Conservation (phyloP, 2,329 filamentous ascomycete genomes). For the Xylaria sp. region DNA sequence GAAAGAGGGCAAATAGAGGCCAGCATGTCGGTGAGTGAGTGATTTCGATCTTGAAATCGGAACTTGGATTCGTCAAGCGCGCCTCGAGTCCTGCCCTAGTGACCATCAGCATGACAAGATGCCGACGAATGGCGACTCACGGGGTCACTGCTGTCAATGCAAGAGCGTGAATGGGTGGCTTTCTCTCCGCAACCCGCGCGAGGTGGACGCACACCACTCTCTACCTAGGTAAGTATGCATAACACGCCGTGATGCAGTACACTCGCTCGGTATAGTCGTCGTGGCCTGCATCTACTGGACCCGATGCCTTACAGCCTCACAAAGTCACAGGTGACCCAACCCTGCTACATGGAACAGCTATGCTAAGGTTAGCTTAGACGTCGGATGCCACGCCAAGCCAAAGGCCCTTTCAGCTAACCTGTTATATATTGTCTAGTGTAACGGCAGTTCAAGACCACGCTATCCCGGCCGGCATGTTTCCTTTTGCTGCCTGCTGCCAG, state of each 20-base stretch:
- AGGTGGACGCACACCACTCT: neutral
- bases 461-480: conserved; percentile 10
- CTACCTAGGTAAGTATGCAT: neutral
- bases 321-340: neutral
- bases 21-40: conserved; percentile 3
- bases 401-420: neutral
- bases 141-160: neutral
- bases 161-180: conserved; percentile 12
- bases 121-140: conserved; percentile 20
- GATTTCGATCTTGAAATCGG: conserved; percentile 5
- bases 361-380: no score
- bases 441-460: neutral
- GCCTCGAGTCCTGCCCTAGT: conserved; percentile 8
- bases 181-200: neutral
- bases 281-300: conserved; percentile 3
- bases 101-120: conserved; percentile 2
- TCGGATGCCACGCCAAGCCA: conserved; percentile 7
- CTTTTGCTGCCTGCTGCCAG: neutral
- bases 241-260: neutral
- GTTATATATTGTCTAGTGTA: neutral
- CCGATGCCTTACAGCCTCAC: neutral
- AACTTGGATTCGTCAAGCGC: conserved; percentile 10
- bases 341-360: neutral
- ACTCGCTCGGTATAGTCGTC: neutral
- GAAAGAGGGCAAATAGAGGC: neutral